A percentile compares a stretch with the other conserved stretches of the same genome.
Evolutionary conservation across 345 rosid species (phyloP).

Genomic region (Laguncularia racemosa): DNA sequence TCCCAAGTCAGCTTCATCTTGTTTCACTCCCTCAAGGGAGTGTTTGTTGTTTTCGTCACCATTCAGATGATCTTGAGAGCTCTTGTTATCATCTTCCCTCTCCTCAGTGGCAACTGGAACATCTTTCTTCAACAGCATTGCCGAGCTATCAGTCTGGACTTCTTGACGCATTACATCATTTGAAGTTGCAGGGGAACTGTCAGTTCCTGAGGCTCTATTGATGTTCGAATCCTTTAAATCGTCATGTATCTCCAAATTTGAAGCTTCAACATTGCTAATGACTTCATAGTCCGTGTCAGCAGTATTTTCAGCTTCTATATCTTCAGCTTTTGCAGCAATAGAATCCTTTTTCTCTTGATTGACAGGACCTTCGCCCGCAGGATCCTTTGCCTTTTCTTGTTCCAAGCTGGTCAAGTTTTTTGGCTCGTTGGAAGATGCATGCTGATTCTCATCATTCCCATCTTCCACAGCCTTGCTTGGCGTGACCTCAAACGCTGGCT

Average conservation of each 20-base stretch:
- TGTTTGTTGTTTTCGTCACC: constrained; percentile 26
- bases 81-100: constrained; percentile 20
- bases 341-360: constrained; percentile 14
- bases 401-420: constrained; percentile 21
- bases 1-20: constrained; percentile 49
- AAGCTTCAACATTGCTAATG: constrained; percentile 8
- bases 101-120: constrained; percentile 25
- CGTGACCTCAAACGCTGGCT: constrained; percentile 18
- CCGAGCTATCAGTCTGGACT: constrained; percentile 20
- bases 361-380: constrained; percentile 23
- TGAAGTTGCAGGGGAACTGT: constrained; percentile 21
- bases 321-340: constrained; percentile 16
- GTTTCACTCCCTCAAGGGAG: constrained; percentile 49
- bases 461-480: constrained; percentile 17
- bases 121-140: constrained; percentile 22
- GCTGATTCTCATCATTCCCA: constrained; percentile 24
- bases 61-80: constrained; percentile 23
- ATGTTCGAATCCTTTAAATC: constrained; percentile 13
- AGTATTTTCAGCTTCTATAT: constrained; percentile 18
- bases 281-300: constrained; percentile 15
- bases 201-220: constrained; percentile 16
- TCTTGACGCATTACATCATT: constrained; percentile 18
- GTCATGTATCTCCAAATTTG: constrained; percentile 21
- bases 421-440: constrained; percentile 14
- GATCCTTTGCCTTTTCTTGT: constrained; percentile 20